These are phyloP conservation scores for Termitomyces sp. DNA, from an alignment of 768 basidiomycete species.

Conservation along the genomic window DNA sequence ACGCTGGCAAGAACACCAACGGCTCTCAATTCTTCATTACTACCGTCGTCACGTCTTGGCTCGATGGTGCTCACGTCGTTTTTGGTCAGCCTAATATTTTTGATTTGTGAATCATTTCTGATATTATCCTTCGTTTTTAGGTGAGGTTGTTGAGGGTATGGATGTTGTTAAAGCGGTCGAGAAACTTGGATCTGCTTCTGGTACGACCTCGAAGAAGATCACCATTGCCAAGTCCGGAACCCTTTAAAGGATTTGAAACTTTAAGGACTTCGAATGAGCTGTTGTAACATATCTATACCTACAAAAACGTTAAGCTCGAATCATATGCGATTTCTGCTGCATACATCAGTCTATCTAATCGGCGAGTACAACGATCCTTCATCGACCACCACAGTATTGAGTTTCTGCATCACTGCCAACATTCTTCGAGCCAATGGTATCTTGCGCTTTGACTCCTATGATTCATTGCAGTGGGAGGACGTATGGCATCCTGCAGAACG, in stretches of 20 bases:
- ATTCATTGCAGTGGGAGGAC: background rate
- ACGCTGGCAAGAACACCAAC: conserved; percentile 78
- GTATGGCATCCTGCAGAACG: conserved; percentile 33
- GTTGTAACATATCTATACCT: conserved; percentile 13
- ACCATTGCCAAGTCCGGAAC: conserved; percentile 52
- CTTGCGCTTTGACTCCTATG: background rate
- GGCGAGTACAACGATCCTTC: too few species aligned
- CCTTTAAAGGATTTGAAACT: conserved; percentile 20
- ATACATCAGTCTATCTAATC: background rate
- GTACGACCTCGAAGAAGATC: conserved; percentile 39
- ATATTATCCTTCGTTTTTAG: conserved; percentile 19
- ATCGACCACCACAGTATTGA: too few species aligned
- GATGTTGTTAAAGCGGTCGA: conserved; percentile 47
- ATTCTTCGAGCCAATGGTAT: conserved; percentile 39
- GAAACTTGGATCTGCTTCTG: conserved; percentile 27
- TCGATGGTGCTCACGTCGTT: conserved; percentile 81
- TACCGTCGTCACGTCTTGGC: conserved; percentile 70
- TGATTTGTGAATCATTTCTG: background rate
- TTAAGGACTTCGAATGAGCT: background rate
- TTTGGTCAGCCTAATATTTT: conserved; percentile 48
- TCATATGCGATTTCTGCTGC: background rate
- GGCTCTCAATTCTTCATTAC: conserved; percentile 90
- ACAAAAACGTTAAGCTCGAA: background rate
- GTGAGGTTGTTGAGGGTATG: conserved; percentile 63
- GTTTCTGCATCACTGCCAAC: background rate